These are phyloP conservation scores for Parachlorella kessleri DNA, from an alignment of 139 green algal species.

Conservation along the genomic window DNA sequence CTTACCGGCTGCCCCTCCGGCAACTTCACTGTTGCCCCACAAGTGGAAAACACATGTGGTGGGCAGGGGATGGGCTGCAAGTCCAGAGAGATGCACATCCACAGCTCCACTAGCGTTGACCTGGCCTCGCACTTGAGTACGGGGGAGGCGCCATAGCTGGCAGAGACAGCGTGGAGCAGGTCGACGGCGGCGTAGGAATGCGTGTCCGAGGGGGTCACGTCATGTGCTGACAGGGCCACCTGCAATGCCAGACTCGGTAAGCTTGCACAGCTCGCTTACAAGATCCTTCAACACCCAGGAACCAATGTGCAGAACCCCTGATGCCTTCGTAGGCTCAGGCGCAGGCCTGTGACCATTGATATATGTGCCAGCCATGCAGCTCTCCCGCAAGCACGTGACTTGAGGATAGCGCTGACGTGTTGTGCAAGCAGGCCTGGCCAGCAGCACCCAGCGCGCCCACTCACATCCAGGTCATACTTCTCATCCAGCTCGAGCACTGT, in stretches of 20 bases:
- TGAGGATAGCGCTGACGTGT: too few relatives aligned
- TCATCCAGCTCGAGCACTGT: constrained; percentile 48
- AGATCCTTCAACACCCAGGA: too few relatives aligned
- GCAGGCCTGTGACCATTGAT: too few relatives aligned
- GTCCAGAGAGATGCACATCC: not conserved
- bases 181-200: not conserved
- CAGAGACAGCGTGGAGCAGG: not conserved
- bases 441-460: too few relatives aligned
- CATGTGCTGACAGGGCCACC: not conserved
- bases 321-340: too few relatives aligned
- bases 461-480: constrained; percentile 32
- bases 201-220: not conserved
- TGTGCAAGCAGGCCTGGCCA: too few relatives aligned
- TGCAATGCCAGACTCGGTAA: too few relatives aligned
- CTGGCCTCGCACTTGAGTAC: not conserved
- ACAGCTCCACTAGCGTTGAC: not conserved
- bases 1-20: not conserved
- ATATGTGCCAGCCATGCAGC: too few relatives aligned
- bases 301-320: too few relatives aligned
- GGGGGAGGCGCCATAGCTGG: not conserved
- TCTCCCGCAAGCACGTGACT: too few relatives aligned
- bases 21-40: not conserved
- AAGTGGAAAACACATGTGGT: not conserved
- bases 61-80: not conserved
- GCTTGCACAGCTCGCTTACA: too few relatives aligned